Percentiles rank a stretch among this genome's conserved stretches.
phyloP scores from a whole-genome alignment of 257 asterid genomes.

The Forsythia suspensa region DNA sequence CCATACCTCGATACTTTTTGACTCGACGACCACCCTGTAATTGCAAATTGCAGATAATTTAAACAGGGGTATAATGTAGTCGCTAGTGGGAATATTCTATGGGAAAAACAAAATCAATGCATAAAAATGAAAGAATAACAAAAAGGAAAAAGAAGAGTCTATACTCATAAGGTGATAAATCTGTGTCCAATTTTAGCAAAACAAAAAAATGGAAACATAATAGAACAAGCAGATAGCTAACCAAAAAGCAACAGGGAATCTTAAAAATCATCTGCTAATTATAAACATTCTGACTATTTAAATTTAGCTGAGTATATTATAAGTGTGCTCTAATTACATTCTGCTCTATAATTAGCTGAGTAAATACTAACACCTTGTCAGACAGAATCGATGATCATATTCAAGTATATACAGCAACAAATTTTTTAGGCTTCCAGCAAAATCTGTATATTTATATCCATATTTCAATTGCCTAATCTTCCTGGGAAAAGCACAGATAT shows the following conservation, averaged over 20 bases:
- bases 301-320: background rate
- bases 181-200: background rate
- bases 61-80: background rate
- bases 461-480: background rate
- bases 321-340: background rate
- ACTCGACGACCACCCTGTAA: conserved; percentile 56
- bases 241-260: background rate
- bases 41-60: background rate
- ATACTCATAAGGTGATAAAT: background rate
- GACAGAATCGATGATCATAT: background rate
- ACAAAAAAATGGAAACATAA: background rate
- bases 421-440: background rate
- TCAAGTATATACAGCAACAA: background rate
- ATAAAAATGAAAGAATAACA: background rate
- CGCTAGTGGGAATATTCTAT: background rate
- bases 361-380: background rate
- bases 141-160: background rate
- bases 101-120: background rate
- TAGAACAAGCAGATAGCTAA: background rate
- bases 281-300: background rate
- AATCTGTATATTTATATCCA: background rate
- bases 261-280: background rate
- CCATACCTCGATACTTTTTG: conserved; percentile 86
- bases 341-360: background rate
- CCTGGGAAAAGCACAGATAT: background rate